These are phyloP conservation scores for Tetracladium marchalianum DNA, from an alignment of 495 filamentous ascomycete species.

Conservation along the genomic window DNA sequence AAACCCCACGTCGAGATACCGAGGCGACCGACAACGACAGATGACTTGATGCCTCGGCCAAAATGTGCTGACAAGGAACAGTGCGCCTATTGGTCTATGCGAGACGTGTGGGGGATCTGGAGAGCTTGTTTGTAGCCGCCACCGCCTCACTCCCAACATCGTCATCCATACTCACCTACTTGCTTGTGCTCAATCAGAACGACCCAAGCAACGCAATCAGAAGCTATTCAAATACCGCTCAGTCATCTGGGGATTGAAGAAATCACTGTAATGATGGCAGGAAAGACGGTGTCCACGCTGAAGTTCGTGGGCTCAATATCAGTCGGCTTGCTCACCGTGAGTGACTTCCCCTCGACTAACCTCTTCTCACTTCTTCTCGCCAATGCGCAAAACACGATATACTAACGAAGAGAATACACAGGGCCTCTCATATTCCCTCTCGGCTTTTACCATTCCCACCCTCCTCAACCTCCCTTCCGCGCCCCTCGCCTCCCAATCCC, in stretches of 20 bases:
- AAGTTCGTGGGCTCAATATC: slow-evolving; percentile 89
- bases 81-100: no score
- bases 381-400: slow-evolving; percentile 1
- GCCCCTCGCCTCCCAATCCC: slow-evolving; percentile 49
- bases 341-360: slow-evolving; percentile 38
- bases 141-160: not conserved
- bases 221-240: no score
- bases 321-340: slow-evolving; percentile 65
- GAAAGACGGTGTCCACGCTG: slow-evolving; percentile 55
- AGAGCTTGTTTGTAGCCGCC: no score
- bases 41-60: no score
- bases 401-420: slow-evolving; percentile 23
- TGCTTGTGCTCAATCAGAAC: not conserved
- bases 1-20: not conserved
- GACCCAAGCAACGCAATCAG: not conserved
- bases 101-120: no score
- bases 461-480: slow-evolving; percentile 70
- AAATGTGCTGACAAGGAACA: no score
- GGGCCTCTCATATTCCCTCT: slow-evolving; percentile 77
- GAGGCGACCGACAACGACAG: not conserved
- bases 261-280: slow-evolving; percentile 43
- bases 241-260: no score
- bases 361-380: slow-evolving; percentile 13
- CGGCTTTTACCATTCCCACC: slow-evolving; percentile 61
- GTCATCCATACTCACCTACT: not conserved